These are phyloP conservation scores for Ogataea thermomethanolica DNA, from an alignment of 805 yeast species.

Conservation along the genomic window DNA sequence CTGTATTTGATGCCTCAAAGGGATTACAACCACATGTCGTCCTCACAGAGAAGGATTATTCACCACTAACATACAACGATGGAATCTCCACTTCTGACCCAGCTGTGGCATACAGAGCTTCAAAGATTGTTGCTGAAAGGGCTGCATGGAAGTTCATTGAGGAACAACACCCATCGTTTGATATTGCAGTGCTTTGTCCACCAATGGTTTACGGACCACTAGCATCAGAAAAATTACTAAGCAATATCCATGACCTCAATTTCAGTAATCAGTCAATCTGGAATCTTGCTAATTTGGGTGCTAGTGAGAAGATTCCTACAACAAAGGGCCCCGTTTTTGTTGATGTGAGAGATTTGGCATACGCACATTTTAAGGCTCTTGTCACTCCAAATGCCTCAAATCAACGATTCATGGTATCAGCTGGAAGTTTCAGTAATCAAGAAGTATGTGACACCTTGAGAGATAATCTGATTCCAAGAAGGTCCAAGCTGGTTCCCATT, in stretches of 20 bases:
- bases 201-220: constrained; percentile 61
- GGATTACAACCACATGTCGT: constrained; percentile 34
- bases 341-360: constrained; percentile 43
- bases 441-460: constrained; percentile 24
- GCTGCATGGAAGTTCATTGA: constrained; percentile 56
- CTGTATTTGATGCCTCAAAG: constrained; percentile 38
- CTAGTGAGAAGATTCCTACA: constrained; percentile 28
- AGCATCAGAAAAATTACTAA: constrained; percentile 26
- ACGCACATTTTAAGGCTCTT: constrained; percentile 35
- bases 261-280: constrained; percentile 39
- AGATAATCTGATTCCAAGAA: constrained; percentile 15
- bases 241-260: constrained; percentile 28
- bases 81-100: constrained; percentile 37
- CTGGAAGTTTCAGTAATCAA: constrained; percentile 32
- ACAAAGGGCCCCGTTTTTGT: constrained; percentile 33
- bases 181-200: constrained; percentile 49
- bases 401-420: constrained; percentile 32
- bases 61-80: constrained; percentile 49
- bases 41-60: constrained; percentile 49
- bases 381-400: constrained; percentile 29
- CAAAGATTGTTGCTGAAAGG: constrained; percentile 60
- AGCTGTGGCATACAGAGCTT: constrained; percentile 48
- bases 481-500: constrained; percentile 14
- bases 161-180: constrained; percentile 35
- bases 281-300: constrained; percentile 27